phyloP scores from a whole-genome alignment of 2,329 filamentous ascomycete genomes.

The Gaeumannomyces tritici region DNA sequence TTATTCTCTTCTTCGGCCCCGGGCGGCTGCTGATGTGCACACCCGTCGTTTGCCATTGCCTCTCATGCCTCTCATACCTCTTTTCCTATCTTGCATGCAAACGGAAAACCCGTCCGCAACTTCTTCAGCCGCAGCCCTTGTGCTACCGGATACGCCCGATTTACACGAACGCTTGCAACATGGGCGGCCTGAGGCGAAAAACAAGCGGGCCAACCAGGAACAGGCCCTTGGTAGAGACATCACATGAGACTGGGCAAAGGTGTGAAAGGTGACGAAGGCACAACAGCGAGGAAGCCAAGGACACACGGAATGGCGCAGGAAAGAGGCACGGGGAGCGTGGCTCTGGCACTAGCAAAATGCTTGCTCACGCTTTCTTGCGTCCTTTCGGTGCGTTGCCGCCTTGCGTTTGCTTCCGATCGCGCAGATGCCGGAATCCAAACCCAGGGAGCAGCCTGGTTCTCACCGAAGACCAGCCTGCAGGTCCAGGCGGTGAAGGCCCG shows the following conservation, averaged over 20 bases:
- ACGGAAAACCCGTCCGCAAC: not conserved
- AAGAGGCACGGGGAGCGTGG: not conserved
- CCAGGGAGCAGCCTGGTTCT: not conserved
- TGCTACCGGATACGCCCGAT: not conserved
- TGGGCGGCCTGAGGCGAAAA: not conserved
- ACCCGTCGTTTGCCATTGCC: no score
- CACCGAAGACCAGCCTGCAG: not conserved
- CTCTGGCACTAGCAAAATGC: not conserved
- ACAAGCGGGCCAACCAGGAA: not conserved
- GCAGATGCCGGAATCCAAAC: not conserved
- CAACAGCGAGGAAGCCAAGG: not conserved
- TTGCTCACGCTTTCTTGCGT: not conserved
- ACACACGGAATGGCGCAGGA: not conserved
- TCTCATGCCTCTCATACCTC: no score
- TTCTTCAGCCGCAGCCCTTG: not conserved
- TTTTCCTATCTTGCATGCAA: not conserved
- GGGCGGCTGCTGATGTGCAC: no score
- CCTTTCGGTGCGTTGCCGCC: not conserved
- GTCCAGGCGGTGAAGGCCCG: not conserved
- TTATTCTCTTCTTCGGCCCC: no score
- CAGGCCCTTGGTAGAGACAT: not conserved
- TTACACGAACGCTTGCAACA: not conserved
- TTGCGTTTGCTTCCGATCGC: not conserved
- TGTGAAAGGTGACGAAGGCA: not conserved
- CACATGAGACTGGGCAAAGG: not conserved